Evolutionary conservation across 2,329 filamentous ascomycete genomes (phyloP), one percentile per base, ranked within the genome.

Genomic region (Dryadomyces sulphureus): DNA sequence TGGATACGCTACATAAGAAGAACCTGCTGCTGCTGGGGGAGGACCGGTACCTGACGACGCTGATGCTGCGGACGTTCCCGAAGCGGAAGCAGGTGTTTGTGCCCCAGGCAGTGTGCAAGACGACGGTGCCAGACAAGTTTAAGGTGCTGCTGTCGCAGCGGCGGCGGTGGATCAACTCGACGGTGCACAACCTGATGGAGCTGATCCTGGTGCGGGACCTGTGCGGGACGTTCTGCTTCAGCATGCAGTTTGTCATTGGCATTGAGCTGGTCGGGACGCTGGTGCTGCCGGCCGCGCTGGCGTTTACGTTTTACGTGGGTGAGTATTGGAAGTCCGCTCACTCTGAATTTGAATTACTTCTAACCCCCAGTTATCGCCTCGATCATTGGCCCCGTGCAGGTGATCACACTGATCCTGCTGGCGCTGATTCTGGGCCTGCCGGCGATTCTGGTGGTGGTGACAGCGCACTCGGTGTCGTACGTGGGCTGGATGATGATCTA

Each of bases 11-110:
- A 54, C 92, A 98, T 72, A 93, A 92, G 73, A 95, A 95, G 79
- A 95, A 95, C 59, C 63, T 95, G 62, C 74, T 95, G 44, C 72
- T 94, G 30, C 75, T 95, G 2, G 89, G 89, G 57, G 89, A 95
- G 66, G 89, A 95, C 75, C 85, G 89, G 55, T 95, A 93, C 62
- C 72, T 98, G 50, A 93, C 88, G 30, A 98, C 92, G 8, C 79
- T 98, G 50, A 98, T 98, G 93, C 73, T 98, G 54, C 87, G 90
- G 62, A 98, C 92, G 2, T 98, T 98, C 70, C 92, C 92, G 51
- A 98, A 98, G 73, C 83, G 92, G 48, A 98, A 98, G 66, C 92
- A 98, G 62, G 85, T 98, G 49, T 98, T 98, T 60, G 87, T 98
- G 40, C 93, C 93, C 4, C 92, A 98, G 60, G 93, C 92, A 16